Evolutionary conservation across 129 eudicot species (phyloP), one percentile per base, ranked within the genome.

Genomic region (Flaveria robusta): DNA sequence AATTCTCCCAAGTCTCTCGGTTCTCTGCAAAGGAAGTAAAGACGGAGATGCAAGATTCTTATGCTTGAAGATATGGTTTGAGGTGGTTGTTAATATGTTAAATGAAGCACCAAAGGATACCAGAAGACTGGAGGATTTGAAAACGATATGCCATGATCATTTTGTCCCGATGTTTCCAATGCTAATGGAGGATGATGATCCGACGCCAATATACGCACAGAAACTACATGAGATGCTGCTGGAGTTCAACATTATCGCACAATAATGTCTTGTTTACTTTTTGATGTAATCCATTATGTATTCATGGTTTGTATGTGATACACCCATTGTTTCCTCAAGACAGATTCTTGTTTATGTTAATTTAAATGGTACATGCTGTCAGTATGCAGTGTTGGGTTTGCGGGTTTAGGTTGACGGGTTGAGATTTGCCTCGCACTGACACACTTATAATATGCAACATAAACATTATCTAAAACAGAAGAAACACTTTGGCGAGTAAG

Each of bases 21-120:
- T 86, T 74, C 65, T 89, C 9, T 93, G 93, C 84, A 82, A 87
- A 68, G 99, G 96, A 59, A 89, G 89, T 85, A 89, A 89, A 88
- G 97, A 94, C n/a, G 99, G 93, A 63, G 93, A 94, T 71, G 92
- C 89, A 13, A 85, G 99, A 82, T 94, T 88, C 67, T 77, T 94
- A 58, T 94, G 98, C 96, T 71, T 94, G 59, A 94, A 94, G 80
- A 87, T 91, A 45, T 85, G 96, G 91, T 94, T 91, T 72, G 97
- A 89, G 70, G 88, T 89, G 66, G 86, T 89, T 71, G 88, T 75
- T 64, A 85, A 74, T 59, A 78, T 91, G 60, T 86, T 94, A 46
- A 82, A 81, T 29, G 96, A 86, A 79, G 39, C 87, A 63, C 78
- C 86, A 0, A 70, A 78, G 50, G 83, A 86, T 23, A 62, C 68